phyloP scores from a whole-genome alignment of 2,329 filamentous ascomycete species.

The Penicillium carneum region DNA sequence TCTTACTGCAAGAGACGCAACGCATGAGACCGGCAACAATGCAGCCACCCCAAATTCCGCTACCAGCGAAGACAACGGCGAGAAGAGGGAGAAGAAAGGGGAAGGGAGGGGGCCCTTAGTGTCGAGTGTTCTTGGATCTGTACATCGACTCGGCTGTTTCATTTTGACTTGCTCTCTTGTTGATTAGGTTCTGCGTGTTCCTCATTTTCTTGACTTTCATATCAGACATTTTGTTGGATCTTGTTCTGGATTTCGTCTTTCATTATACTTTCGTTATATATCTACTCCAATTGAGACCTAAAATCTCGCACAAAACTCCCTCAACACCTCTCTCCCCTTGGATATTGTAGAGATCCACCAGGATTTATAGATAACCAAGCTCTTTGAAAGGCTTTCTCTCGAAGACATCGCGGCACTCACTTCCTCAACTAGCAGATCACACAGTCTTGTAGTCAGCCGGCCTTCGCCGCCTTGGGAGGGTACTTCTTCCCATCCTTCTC shows the following conservation, averaged over 20 bases:
- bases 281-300: neutral
- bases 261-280: neutral
- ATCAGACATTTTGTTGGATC: too few species aligned
- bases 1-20: neutral
- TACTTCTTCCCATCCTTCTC: conserved; percentile 68
- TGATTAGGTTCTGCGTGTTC: neutral
- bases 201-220: neutral
- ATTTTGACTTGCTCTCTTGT: too few species aligned
- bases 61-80: neutral
- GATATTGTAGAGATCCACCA: neutral
- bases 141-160: neutral
- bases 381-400: neutral
- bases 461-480: conserved; percentile 66
- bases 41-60: too few species aligned
- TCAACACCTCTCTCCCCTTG: neutral
- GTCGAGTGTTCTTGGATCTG: neutral
- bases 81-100: neutral
- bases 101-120: neutral
- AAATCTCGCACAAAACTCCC: neutral
- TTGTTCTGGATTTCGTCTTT: neutral
- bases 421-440: conserved; percentile 22
- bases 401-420: neutral
- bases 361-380: neutral
- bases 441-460: conserved; percentile 50
- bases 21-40: neutral